Evolutionary conservation across 495 filamentous ascomycete genomes (phyloP), one percentile per base, ranked within the genome.

Genomic region (Copromyces sp.): DNA sequence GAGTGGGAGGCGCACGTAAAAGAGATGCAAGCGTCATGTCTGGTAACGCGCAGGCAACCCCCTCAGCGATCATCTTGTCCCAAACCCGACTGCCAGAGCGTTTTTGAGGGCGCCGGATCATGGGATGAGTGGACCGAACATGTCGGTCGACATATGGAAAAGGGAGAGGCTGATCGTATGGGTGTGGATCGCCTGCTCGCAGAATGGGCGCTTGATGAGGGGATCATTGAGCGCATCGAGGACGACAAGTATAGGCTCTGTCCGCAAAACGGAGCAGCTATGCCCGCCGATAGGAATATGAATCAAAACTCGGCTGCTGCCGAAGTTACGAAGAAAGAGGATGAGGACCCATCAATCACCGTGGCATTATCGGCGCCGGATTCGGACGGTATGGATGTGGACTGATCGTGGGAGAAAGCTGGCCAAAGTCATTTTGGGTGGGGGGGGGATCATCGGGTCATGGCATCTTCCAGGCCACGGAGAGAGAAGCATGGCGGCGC

Each of bases 41-140:
- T 93, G 74, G 87, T 88, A 4, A 84, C 82, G 9, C 83, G 91
- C 32, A 86, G 94, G 20, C 79, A 86, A 9, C 87, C 92, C 3
- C 95, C 95, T 0, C 83, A 87, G 59, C 82, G 84, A 39, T 92
- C 89, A 38, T 84, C 84, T 14, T 98, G 95, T 73, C 87, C 87
- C 5, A 86, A 86, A 73, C 84, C 87, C 6, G 93, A 92, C 76
- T 98, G 94, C 77, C 77, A 81, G 2, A 83, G 85, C 70, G 75
- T 82, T 9, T 98, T 98, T 77, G 84, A 87, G 35, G 93, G 93
- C 4, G 76, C 82, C n/a, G 86, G 84, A 0, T 91, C 88, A 40
- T 98, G 94, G 94, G 93, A 97, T 69, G 87, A 90, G 65, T 90
- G 94, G 78, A 93, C 96, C 76, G 95, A 99, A 79, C 95, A 99